These are phyloP conservation scores for Ceratobasidium sp. DNA, from an alignment of 1,284 basidiomycete genomes.

Conservation along the genomic window DNA sequence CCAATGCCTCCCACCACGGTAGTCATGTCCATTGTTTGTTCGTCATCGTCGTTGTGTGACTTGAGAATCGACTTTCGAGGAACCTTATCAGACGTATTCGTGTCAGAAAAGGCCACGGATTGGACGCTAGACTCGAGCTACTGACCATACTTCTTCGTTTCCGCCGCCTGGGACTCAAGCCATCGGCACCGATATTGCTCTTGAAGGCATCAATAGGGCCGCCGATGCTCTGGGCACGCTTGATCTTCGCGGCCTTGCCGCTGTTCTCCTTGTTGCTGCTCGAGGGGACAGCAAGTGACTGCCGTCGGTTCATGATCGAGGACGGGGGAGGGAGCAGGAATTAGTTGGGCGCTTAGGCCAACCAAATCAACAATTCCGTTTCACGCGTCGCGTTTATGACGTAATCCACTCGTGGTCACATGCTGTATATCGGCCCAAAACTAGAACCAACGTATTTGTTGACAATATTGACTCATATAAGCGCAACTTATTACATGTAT, in stretches of 20 bases:
- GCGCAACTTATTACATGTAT: too few species aligned
- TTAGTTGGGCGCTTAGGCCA: constrained; percentile 7
- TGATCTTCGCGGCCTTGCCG: constrained; percentile 13
- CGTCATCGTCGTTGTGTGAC: constrained; percentile 37
- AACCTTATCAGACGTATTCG: constrained; percentile 37
- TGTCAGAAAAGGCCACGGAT: not conserved
- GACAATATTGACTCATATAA: too few species aligned
- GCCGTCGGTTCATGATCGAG: constrained; percentile 30
- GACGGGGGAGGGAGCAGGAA: not conserved
- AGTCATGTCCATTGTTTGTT: constrained; percentile 37
- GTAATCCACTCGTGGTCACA: constrained; percentile 3
- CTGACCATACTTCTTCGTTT: constrained; percentile 38
- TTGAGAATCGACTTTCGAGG: constrained; percentile 46
- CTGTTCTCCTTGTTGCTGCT: constrained; percentile 26
- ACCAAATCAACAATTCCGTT: constrained; percentile 16
- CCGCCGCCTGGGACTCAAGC: constrained; percentile 35
- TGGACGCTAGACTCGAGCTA: not conserved
- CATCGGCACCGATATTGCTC: constrained; percentile 23
- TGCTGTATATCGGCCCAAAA: not conserved
- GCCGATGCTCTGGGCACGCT: constrained; percentile 40
- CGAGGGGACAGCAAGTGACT: constrained; percentile 31
- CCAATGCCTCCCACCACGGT: constrained; percentile 26
- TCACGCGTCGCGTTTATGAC: constrained; percentile 29
- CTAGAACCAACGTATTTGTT: not conserved
- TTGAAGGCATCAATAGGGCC: constrained; percentile 28